phyloP scores from a whole-genome alignment of 352 stramenopile species.

The Phytophthora melonis region DNA sequence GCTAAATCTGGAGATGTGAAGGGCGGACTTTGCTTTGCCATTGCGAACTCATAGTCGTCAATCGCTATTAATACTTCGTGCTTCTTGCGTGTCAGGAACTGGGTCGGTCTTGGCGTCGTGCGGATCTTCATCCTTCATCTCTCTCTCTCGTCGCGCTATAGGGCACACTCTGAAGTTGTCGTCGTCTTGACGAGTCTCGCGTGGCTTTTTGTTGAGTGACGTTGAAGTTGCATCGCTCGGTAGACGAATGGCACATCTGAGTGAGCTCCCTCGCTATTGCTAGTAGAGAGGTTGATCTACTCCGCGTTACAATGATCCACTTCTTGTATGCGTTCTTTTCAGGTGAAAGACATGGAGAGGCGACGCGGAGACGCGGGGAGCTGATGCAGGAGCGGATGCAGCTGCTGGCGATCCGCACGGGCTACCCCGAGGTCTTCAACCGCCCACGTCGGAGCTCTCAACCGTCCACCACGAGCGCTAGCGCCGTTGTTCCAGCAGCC shows the following conservation, averaged over 20 bases:
- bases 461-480: constrained; percentile 1
- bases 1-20: constrained; percentile 35
- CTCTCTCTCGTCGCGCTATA: background rate
- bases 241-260: constrained; percentile 56
- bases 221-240: constrained; percentile 25
- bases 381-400: constrained; percentile 58
- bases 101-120: too few species aligned
- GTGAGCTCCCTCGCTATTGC: constrained; percentile 18
- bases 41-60: background rate
- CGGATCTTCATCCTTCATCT: background rate
- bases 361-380: constrained; percentile 57
- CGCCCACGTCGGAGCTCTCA: constrained; percentile 16
- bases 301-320: background rate
- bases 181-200: background rate
- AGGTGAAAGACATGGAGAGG: constrained; percentile 69
- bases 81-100: background rate
- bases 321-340: background rate
- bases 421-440: constrained; percentile 54
- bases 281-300: background rate
- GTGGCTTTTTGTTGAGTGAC: constrained; percentile 13
- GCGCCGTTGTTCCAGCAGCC: background rate
- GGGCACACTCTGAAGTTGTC: background rate
- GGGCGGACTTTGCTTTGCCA: constrained; percentile 5
- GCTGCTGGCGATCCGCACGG: constrained; percentile 50
- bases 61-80: constrained; percentile 22